Conservation (phyloP, 2,329 filamentous ascomycete species). For the Colletotrichum sp. region DNA sequence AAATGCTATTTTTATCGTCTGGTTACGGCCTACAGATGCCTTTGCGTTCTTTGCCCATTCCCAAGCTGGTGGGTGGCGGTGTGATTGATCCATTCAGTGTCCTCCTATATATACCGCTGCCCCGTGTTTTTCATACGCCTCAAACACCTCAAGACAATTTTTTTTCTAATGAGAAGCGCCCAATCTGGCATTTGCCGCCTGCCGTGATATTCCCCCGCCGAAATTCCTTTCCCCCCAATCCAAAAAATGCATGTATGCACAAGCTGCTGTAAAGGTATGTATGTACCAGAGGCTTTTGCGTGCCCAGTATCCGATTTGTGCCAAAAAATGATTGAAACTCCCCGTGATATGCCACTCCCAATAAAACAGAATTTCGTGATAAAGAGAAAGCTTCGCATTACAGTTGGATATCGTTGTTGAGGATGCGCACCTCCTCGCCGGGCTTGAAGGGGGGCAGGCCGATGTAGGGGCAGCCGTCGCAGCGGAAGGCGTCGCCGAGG, state of each 20-base stretch:
- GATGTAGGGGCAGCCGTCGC: conserved; percentile 79
- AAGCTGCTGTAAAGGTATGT: neutral
- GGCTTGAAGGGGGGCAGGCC: conserved; percentile 96
- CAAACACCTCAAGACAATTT: neutral
- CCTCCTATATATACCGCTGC: neutral
- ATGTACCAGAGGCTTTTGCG: neutral
- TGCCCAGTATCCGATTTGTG: neutral
- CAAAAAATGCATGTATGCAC: neutral
- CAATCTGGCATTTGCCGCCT: neutral
- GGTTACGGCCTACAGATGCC: neutral
- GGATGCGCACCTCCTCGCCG: conserved; percentile 87
- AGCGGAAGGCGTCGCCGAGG: conserved; percentile 87
- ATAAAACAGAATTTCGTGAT: neutral
- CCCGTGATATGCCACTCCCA: neutral
- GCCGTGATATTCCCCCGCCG: neutral
- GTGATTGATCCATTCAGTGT: neutral
- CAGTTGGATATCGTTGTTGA: conserved; percentile 87
- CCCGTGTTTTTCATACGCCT: conserved; percentile 4
- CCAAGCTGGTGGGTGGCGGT: neutral
- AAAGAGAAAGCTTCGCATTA: conserved; percentile 39
- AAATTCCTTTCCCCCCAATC: neutral
- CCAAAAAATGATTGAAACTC: neutral
- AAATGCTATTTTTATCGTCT: neutral
- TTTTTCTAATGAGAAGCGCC: neutral
- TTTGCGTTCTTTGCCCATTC: neutral